Evolutionary conservation across 1,139 yeast species (phyloP).

Genomic region (Pichia norvegensis): DNA sequence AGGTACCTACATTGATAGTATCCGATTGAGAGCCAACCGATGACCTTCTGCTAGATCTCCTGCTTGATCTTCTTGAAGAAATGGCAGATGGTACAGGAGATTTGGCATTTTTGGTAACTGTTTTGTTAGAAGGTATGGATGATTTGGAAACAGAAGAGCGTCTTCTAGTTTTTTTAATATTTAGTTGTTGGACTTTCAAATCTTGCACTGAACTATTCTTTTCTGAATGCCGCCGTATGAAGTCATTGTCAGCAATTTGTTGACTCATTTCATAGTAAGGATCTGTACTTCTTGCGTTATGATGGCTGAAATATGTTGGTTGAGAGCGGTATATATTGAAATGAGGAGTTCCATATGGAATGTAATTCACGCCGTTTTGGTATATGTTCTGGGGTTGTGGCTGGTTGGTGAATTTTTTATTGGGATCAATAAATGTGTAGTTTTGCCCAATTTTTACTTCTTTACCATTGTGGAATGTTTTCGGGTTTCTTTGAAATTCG

Average conservation of each 20-base stretch:
- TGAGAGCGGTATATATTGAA: background rate
- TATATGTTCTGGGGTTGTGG: background rate
- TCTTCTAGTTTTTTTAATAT: slow-evolving; percentile 11
- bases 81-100: background rate
- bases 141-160: slow-evolving; percentile 7
- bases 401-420: background rate
- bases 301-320: background rate
- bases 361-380: too few relatives aligned
- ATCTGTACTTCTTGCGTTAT: background rate
- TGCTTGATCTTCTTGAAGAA: slow-evolving; percentile 1
- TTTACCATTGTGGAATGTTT: slow-evolving; percentile 7
- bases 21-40: background rate
- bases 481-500: slow-evolving; percentile 3
- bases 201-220: background rate
- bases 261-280: slow-evolving; percentile 8
- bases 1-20: background rate
- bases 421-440: background rate
- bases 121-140: background rate
- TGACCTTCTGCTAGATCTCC: slow-evolving; percentile 5
- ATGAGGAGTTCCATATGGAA: background rate
- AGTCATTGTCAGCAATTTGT: slow-evolving; percentile 2
- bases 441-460: slow-evolving; percentile 4
- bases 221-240: background rate
- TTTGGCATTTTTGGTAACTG: background rate
- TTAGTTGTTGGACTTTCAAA: slow-evolving; percentile 7